Conservation (phyloP, 169 alveolate genomes). For the Eimeria tenella region DNA sequence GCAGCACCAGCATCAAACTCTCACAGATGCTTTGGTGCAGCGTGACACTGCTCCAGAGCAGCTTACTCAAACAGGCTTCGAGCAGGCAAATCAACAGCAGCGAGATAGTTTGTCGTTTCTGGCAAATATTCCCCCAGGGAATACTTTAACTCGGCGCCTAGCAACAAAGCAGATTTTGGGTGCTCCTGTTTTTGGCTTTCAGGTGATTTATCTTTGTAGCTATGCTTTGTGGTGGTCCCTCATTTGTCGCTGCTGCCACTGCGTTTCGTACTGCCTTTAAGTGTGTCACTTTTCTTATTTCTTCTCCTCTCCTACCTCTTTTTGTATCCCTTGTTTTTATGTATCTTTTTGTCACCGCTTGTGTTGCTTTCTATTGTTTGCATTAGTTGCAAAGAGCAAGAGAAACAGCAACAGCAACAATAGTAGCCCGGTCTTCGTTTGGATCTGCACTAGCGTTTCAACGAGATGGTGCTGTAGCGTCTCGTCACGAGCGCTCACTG, state of each 20-base stretch:
- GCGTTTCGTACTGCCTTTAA: too few species aligned
- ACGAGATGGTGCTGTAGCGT: not conserved
- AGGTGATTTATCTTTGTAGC: not conserved
- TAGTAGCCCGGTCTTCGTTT: too few species aligned
- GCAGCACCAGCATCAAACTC: not conserved
- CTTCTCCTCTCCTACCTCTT: too few species aligned
- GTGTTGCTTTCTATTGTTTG: too few species aligned
- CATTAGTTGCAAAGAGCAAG: too few species aligned
- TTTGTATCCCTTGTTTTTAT: too few species aligned
- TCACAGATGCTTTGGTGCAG: not conserved
- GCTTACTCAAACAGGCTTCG: not conserved
- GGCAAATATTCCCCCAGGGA: not conserved
- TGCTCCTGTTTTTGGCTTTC: slow-evolving; percentile 64
- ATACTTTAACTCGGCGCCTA: not conserved
- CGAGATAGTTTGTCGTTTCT: not conserved
- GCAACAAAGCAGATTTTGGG: slow-evolving; percentile 32
- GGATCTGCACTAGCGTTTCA: too few species aligned
- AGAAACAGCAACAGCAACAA: too few species aligned
- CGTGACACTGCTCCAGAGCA: not conserved
- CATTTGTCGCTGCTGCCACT: too few species aligned
- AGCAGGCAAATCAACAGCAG: not conserved
- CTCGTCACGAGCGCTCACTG: not conserved
- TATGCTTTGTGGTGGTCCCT: too few species aligned
- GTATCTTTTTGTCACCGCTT: too few species aligned
- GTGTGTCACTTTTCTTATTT: too few species aligned